Evolutionary conservation across 352 stramenopile genomes (phyloP).

Genomic region (Pythium folliculosum): DNA sequence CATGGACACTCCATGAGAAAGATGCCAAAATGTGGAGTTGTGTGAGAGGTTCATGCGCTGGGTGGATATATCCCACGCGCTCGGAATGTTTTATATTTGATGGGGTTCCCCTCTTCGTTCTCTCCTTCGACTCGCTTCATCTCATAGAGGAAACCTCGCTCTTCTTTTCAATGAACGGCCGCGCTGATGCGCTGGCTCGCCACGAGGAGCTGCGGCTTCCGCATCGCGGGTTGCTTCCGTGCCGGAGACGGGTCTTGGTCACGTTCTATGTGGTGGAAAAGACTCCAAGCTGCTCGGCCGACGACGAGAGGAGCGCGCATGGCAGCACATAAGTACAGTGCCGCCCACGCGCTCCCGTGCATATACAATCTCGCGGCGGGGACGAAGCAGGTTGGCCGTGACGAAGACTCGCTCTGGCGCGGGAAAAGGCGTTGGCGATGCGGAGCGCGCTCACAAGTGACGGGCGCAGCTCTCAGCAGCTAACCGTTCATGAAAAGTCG

Average conservation of each 20-base stretch:
- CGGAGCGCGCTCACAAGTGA: slow-evolving; percentile 2
- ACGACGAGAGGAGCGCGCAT: slow-evolving; percentile 9
- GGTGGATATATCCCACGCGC: not conserved
- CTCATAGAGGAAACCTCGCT: not conserved
- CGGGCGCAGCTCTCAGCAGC: slow-evolving; percentile 2
- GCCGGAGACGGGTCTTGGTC: not conserved
- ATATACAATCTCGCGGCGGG: slow-evolving; percentile 16
- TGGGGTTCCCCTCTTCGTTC: not conserved
- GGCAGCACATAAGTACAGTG: slow-evolving; percentile 11
- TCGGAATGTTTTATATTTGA: slow-evolving; percentile 11
- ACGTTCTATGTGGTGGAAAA: not conserved
- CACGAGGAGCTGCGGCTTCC: not conserved
- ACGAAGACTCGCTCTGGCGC: not conserved
- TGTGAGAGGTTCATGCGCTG: not conserved
- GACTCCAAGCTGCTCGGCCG: slow-evolving; percentile 18
- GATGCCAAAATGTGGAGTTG: no score
- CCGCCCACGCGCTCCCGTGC: not conserved
- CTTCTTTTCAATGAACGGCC: not conserved
- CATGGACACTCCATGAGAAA: no score
- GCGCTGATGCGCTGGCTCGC: not conserved
- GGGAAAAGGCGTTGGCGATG: slow-evolving; percentile 1
- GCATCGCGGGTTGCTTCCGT: slow-evolving; percentile 3
- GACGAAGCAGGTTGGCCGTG: slow-evolving; percentile 14
- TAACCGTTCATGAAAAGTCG: not conserved
- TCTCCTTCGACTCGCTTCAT: slow-evolving; percentile 1